Conservation (phyloP, 805 yeast species). For the Saturnispora zaruensis region DNA sequence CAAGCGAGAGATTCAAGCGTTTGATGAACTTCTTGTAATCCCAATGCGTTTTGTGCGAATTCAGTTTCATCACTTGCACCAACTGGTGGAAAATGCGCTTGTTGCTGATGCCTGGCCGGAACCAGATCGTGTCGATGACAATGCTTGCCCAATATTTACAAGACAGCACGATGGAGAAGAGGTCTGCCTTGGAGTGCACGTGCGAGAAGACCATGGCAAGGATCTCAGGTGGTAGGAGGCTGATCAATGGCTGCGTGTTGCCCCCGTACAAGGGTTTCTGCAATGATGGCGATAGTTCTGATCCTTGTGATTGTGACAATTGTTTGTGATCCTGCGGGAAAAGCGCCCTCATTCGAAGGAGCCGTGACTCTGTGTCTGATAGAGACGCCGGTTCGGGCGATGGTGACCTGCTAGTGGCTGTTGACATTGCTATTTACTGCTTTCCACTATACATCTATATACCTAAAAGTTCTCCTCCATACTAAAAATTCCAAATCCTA, state of each 20-base stretch:
- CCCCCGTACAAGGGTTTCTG: constrained; percentile 1
- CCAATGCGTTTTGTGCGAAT: constrained; percentile 46
- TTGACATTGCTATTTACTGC: neutral
- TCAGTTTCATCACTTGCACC: constrained; percentile 44
- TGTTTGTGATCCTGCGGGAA: neutral
- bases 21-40: constrained; percentile 63
- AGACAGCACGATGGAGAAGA: constrained; percentile 56
- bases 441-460: neutral
- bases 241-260: constrained; percentile 25
- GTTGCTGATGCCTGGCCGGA: constrained; percentile 65
- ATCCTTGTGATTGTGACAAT: neutral
- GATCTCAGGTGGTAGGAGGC: constrained; percentile 50
- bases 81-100: constrained; percentile 44
- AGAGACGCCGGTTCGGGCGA: constrained; percentile 3
- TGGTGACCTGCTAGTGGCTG: constrained; percentile 6
- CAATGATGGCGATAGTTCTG: neutral
- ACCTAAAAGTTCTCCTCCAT: neutral
- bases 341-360: constrained; percentile 2
- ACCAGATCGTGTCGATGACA: constrained; percentile 76
- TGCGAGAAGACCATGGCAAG: constrained; percentile 58
- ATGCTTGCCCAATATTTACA: constrained; percentile 76
- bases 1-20: constrained; percentile 70
- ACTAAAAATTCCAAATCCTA: neutral
- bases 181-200: constrained; percentile 49
- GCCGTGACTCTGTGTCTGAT: constrained; percentile 4